Conservation (phyloP, 2,329 filamentous ascomycete genomes). For the Penicillium olsonii region DNA sequence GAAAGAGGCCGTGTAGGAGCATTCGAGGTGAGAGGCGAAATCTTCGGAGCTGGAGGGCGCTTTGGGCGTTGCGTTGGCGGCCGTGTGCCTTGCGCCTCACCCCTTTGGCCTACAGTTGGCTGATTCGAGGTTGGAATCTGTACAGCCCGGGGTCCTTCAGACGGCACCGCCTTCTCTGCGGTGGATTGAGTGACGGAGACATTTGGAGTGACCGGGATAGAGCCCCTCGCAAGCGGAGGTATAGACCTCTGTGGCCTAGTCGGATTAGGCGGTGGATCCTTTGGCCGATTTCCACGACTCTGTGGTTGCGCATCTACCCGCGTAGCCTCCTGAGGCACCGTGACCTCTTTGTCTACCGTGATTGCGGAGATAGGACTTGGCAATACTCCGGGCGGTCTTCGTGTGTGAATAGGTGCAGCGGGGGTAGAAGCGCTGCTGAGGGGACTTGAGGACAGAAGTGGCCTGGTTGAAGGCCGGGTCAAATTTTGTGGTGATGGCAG, state of each 20-base stretch:
- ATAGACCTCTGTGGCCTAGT: not conserved
- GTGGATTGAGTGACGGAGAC: not conserved
- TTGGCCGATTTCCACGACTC: not conserved
- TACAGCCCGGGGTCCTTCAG: not conserved
- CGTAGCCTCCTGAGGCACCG: not conserved
- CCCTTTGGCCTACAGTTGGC: not conserved
- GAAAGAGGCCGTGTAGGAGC: not conserved
- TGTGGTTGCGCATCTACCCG: not conserved
- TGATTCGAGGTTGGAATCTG: not conserved
- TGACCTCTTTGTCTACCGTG: not conserved
- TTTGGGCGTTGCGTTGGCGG: not conserved
- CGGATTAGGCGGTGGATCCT: not conserved
- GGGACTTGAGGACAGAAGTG: not conserved
- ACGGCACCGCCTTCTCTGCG: not conserved
- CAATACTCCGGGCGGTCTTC: not conserved
- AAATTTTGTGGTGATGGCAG: not conserved
- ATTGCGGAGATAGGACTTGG: not conserved
- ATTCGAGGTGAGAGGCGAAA: not conserved
- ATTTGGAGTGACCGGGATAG: not conserved
- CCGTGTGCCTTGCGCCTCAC: not conserved
- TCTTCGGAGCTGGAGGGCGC: not conserved
- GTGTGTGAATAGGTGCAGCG: not conserved
- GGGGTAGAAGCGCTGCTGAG: not conserved
- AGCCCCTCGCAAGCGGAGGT: conserved; percentile 1
- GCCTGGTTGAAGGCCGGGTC: not conserved